Evolutionary conservation across 202 grass and related monocot species (phyloP).

Genomic region (Zoysia matrella): DNA sequence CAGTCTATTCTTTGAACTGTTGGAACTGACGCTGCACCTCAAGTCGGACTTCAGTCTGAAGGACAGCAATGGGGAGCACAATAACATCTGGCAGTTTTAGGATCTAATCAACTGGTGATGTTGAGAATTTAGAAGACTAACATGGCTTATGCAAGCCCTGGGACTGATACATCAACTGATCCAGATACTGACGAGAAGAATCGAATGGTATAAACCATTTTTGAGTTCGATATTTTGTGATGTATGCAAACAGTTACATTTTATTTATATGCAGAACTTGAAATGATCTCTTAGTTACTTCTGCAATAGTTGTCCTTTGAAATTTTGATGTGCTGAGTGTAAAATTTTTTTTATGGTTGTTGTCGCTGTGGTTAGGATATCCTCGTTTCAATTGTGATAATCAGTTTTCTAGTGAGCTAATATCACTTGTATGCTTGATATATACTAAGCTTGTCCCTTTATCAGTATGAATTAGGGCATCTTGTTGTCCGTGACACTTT

Average conservation of each 20-base stretch:
- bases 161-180: conserved; percentile 71
- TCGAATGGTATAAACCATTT: conserved; percentile 25
- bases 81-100: conserved; percentile 28
- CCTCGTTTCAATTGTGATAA: not conserved
- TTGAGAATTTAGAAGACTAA: conserved; percentile 43
- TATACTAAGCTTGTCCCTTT: conserved; percentile 9
- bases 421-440: not conserved
- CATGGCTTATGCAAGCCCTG: conserved; percentile 64
- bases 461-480: conserved; percentile 66
- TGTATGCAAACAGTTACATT: not conserved
- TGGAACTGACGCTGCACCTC: not conserved
- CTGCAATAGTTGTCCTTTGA: not conserved
- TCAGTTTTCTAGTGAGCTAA: not conserved
- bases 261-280: not conserved
- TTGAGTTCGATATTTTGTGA: not conserved
- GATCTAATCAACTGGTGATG: conserved; percentile 19
- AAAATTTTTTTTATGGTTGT: not conserved
- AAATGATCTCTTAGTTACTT: not conserved
- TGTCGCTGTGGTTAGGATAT: not conserved
- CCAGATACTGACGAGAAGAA: conserved; percentile 57
- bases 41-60: conserved; percentile 13
- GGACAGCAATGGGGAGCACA: conserved; percentile 22
- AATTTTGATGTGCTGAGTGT: not conserved
- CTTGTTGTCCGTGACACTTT: conserved; percentile 36
- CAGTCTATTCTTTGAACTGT: conserved; percentile 16